These are phyloP conservation scores for Dentipellis fragilis DNA, from an alignment of 768 basidiomycete species.

Conservation along the genomic window DNA sequence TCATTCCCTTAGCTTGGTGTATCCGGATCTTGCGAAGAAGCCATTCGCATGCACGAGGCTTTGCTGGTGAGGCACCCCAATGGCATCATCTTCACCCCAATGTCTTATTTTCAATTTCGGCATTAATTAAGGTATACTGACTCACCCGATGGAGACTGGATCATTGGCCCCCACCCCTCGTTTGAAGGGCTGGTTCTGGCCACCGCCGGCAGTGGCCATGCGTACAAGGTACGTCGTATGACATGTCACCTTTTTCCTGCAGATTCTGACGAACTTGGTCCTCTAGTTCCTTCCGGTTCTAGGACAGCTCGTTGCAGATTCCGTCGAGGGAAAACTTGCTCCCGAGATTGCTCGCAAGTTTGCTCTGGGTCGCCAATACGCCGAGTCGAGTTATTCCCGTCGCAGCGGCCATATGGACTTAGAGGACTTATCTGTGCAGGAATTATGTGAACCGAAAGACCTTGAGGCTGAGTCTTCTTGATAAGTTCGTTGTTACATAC, in stretches of 20 bases:
- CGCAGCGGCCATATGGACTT: not conserved
- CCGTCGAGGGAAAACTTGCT: slow-evolving; percentile 55
- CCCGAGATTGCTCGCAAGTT: slow-evolving; percentile 48
- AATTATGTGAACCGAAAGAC: not conserved
- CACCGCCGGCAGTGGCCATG: slow-evolving; percentile 84
- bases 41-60: slow-evolving; percentile 66
- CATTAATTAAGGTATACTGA: slow-evolving; percentile 69
- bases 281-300: slow-evolving; percentile 84
- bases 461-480: not conserved
- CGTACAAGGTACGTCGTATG: slow-evolving; percentile 52
- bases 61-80: slow-evolving; percentile 59
- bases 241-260: not conserved
- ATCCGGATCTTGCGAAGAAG: slow-evolving; percentile 69
- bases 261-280: not conserved
- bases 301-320: slow-evolving; percentile 65
- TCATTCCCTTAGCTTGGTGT: slow-evolving; percentile 41
- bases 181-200: slow-evolving; percentile 63
- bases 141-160: slow-evolving; percentile 78
- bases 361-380: slow-evolving; percentile 39
- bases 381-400: slow-evolving; percentile 25
- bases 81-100: no score
- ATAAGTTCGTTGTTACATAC: not conserved
- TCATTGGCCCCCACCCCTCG: slow-evolving; percentile 65
- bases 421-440: not conserved
- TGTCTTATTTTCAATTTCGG: not conserved